Percentiles rank a stretch among this genome's conserved stretches.
Conservation (phyloP, 257 asterid genomes). For the Ilex aquifolium region DNA sequence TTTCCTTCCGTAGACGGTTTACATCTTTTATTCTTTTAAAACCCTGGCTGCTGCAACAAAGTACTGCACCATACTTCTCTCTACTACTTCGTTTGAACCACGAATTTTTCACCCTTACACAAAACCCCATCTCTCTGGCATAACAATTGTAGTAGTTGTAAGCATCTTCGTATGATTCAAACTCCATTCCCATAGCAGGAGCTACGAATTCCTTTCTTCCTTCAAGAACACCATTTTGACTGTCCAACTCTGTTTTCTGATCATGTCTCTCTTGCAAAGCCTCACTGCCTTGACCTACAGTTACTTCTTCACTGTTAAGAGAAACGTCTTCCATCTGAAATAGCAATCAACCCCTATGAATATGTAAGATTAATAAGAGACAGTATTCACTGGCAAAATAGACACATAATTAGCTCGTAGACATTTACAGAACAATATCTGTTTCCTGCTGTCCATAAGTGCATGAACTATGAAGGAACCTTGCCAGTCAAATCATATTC, state of each 20-base stretch:
- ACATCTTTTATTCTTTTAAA: slow-evolving; percentile 74
- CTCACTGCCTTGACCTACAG: slow-evolving; percentile 23
- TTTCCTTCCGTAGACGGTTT: slow-evolving; percentile 65
- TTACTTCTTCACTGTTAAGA: slow-evolving; percentile 26
- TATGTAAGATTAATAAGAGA: no score
- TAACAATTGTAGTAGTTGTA: slow-evolving; percentile 68
- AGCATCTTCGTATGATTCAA: slow-evolving; percentile 82
- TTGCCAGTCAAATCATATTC: no score
- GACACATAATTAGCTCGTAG: no score
- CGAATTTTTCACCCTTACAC: slow-evolving; percentile 74
- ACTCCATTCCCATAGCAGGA: slow-evolving; percentile 80
- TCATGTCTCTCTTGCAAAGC: slow-evolving; percentile 17
- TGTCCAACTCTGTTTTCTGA: slow-evolving; percentile 10
- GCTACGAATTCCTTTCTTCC: slow-evolving; percentile 53
- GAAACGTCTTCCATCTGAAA: slow-evolving; percentile 54
- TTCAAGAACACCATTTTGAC: slow-evolving; percentile 25
- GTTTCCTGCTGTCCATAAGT: no score
- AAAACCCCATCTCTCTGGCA: slow-evolving; percentile 75
- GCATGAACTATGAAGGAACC: no score
- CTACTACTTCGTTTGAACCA: slow-evolving; percentile 89
- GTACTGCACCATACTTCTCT: slow-evolving; percentile 90
- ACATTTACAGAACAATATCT: no score
- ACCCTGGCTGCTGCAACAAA: slow-evolving; percentile 88
- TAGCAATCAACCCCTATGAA: background rate
- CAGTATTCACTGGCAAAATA: no score